Evolutionary conservation across 257 asterid genomes (phyloP), one percentile per base, ranked within the genome.

Genomic region (Solanum bukasovii): DNA sequence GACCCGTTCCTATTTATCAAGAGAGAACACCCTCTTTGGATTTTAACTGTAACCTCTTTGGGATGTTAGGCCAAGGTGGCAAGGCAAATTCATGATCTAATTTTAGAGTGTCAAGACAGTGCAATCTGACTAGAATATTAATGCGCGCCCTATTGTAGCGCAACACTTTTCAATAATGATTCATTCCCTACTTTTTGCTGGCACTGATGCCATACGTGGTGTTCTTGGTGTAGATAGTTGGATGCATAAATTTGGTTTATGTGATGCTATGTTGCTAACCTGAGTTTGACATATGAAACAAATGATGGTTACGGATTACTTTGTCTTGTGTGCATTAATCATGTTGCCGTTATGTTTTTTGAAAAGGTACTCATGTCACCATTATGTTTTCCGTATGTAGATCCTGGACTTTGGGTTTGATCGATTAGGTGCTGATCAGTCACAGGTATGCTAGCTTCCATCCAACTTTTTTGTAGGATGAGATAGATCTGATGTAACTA

Each of bases 341-440:
- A 81, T 46, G 42, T 49, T 70, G 35, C 83, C 68, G 4, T 49
- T 13, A 21, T 71, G 27, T 46, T 38, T 10, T 13, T 13, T 34
- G 18, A 4, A 65, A 88, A 61, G 84, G 40, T 88, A 67, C 86
- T 93, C 61, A 85, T 89, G 63, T n/a, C 83, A 77, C 56, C 89
- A 59, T 67, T 91, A 87, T 90, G 78, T 90, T 87, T 83, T 92
- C 91, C 87, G 42, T 86, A 40, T 91, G 88, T 85, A 97, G 99
- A 94, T 97, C 91, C 98, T 97, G 85, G 99, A 97, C 93, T 97
- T 97, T 84, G 99, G 94, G 89, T 96, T 97, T 73, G 99, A 97
- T 91, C 98, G 99, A 68, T 88, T 97, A 93, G 99, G 99, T 72
- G 98, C 98, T 85, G 98, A 94, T 91, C 98, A 95, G 89, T 94